Percentiles rank a stretch among this genome's conserved stretches.
phyloP scores from a whole-genome alignment of 768 basidiomycete genomes.

The Termitomyces bulborhizus region DNA sequence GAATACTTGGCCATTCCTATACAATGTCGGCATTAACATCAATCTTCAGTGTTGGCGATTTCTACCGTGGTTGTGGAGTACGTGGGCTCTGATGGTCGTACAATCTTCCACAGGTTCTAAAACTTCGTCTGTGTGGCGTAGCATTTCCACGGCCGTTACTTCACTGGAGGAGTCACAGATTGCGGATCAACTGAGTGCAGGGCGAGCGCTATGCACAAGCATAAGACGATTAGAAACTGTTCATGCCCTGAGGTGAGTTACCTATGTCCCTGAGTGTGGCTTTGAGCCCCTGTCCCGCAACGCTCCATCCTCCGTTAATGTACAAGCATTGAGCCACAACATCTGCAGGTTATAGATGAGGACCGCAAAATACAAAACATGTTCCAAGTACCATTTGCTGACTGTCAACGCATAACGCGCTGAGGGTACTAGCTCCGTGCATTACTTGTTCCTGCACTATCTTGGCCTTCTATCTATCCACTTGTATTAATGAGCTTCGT shows the following conservation, averaged over 20 bases:
- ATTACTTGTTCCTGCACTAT: not conserved
- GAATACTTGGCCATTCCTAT: not conserved
- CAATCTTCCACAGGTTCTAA: slow-evolving; percentile 3
- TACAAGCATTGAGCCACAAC: not conserved
- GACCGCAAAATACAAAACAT: slow-evolving; percentile 40
- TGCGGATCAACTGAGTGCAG: slow-evolving; percentile 33
- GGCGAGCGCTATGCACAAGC: slow-evolving; percentile 34
- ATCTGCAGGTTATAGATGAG: slow-evolving; percentile 30
- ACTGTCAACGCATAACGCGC: slow-evolving; percentile 32
- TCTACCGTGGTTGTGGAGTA: slow-evolving; percentile 45
- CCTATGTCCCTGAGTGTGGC: not conserved
- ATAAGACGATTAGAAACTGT: slow-evolving; percentile 36
- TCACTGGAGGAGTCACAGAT: slow-evolving; percentile 37
- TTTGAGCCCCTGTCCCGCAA: not conserved
- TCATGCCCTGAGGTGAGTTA: slow-evolving; percentile 32
- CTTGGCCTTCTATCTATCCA: slow-evolving; percentile 1
- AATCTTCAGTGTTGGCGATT: slow-evolving; percentile 36
- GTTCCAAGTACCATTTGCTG: slow-evolving; percentile 37
- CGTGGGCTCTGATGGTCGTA: slow-evolving; percentile 11
- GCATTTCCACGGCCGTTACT: slow-evolving; percentile 47
- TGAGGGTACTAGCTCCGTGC: slow-evolving; percentile 13
- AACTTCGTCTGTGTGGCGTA: slow-evolving; percentile 16
- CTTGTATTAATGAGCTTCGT: slow-evolving; percentile 10
- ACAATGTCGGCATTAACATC: not conserved
- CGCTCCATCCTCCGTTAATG: not conserved